phyloP scores from a whole-genome alignment of 768 basidiomycete genomes.

The Boletus tylopilopsis region DNA sequence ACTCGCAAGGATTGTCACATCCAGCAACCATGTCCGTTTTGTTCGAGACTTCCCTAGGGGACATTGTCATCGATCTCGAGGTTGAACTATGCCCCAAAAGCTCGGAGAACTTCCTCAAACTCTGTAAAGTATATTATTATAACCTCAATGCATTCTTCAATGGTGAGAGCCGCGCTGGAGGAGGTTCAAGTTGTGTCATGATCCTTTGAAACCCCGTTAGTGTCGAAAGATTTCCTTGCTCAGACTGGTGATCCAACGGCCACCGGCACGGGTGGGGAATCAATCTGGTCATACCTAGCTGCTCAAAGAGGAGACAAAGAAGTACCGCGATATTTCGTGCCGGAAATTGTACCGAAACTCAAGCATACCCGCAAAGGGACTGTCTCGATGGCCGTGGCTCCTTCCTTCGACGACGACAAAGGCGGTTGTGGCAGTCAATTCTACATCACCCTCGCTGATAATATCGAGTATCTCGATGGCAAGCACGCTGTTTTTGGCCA shows the following conservation, averaged over 20 bases:
- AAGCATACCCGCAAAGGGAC: conserved; percentile 87
- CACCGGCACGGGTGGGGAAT: conserved; percentile 91
- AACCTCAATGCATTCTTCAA: conserved; percentile 98
- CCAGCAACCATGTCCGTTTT: conserved; percentile 77
- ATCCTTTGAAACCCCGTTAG: conserved; percentile 37
- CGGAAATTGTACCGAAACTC: conserved; percentile 73
- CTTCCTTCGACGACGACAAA: conserved; percentile 58
- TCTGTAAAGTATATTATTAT: conserved; percentile 97
- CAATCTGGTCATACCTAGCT: conserved; percentile 73
- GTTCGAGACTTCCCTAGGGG: conserved; percentile 94
- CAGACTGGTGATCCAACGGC: conserved; percentile 97
- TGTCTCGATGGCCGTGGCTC: conserved; percentile 96
- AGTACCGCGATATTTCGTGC: conserved; percentile 79
- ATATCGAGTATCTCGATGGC: conserved; percentile 93
- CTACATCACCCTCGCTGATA: conserved; percentile 89
- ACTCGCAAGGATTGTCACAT: no score
- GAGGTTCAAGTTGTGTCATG: not conserved
- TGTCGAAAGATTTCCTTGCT: conserved; percentile 96
- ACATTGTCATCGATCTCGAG: conserved; percentile 95
- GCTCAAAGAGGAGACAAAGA: conserved; percentile 35
- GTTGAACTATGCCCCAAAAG: conserved; percentile 86
- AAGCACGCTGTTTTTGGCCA: conserved; percentile 93
- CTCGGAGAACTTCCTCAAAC: conserved; percentile 94
- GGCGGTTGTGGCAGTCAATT: conserved; percentile 95
- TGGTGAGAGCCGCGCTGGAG: conserved; percentile 48